A percentile compares a stretch with the other conserved stretches of the same genome.
These are phyloP conservation scores for Fusarium aywerte DNA, from an alignment of 2,329 filamentous ascomycete genomes.

Conservation along the genomic window DNA sequence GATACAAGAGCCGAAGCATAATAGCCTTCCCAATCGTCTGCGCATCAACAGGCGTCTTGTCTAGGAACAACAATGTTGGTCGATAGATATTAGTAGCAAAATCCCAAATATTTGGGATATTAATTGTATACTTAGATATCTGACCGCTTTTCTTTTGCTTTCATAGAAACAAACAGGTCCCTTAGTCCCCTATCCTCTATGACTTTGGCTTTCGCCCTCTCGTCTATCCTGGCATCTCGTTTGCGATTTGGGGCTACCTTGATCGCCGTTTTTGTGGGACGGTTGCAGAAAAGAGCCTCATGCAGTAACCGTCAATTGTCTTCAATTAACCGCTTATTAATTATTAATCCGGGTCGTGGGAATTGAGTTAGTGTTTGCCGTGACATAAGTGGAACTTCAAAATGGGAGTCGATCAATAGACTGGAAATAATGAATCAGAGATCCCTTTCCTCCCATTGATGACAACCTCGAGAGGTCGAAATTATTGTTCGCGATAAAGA, in stretches of 20 bases:
- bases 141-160: too few relatives aligned
- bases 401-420: too few relatives aligned
- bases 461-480: too few relatives aligned
- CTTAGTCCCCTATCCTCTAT: too few relatives aligned
- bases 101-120: too few relatives aligned
- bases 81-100: not conserved
- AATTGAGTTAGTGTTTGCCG: too few relatives aligned
- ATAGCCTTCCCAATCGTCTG: slow-evolving; percentile 1
- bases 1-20: slow-evolving; percentile 5
- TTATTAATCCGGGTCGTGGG: not conserved
- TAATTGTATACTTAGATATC: too few relatives aligned
- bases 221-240: not conserved
- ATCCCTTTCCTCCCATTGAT: too few relatives aligned
- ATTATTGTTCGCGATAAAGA: too few relatives aligned
- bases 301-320: too few relatives aligned
- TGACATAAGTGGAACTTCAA: not conserved
- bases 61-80: not conserved
- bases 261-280: not conserved
- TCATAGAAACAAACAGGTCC: too few relatives aligned
- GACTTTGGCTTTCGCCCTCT: not conserved
- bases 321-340: not conserved
- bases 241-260: not conserved
- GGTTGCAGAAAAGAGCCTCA: not conserved
- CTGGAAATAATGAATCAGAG: too few relatives aligned
- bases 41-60: not conserved